These are phyloP conservation scores for Neurospora discreta DNA, from an alignment of 495 filamentous ascomycete species.

Conservation along the genomic window DNA sequence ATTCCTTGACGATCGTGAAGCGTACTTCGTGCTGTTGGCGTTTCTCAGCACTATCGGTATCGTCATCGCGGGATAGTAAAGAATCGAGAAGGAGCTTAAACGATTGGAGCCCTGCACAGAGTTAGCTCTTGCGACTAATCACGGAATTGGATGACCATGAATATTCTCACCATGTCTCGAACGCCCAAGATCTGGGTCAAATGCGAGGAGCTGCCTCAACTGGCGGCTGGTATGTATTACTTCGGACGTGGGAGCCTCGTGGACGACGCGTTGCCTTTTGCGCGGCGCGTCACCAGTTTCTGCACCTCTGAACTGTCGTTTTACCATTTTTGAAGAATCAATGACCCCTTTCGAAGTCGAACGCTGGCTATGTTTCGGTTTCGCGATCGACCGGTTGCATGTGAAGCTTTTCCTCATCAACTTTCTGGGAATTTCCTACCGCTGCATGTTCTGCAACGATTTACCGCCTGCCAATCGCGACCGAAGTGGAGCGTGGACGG, in stretches of 20 bases:
- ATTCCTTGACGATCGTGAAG: slow-evolving; percentile 55
- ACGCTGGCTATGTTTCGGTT: not conserved
- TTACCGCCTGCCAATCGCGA: slow-evolving; percentile 17
- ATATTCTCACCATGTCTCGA: slow-evolving; percentile 52
- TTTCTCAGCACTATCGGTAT: slow-evolving; percentile 19
- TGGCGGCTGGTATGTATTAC: slow-evolving; percentile 49
- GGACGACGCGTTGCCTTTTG: slow-evolving; percentile 27
- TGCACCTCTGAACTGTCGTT: slow-evolving; percentile 24
- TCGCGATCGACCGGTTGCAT: not conserved
- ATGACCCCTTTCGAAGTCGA: not conserved
- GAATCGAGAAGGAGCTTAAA: slow-evolving; percentile 67
- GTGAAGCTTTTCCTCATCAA: not conserved
- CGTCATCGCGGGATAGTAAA: slow-evolving; percentile 44
- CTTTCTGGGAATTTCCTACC: slow-evolving; percentile 8
- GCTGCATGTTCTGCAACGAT: slow-evolving; percentile 9
- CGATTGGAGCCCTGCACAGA: slow-evolving; percentile 49
- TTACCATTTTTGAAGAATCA: slow-evolving; percentile 23
- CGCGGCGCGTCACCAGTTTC: slow-evolving; percentile 17
- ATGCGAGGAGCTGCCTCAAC: slow-evolving; percentile 51
- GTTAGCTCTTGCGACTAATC: not conserved
- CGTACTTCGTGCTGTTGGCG: slow-evolving; percentile 27
- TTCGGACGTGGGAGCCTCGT: slow-evolving; percentile 39
- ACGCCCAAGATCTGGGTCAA: slow-evolving; percentile 49
- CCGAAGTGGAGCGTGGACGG: slow-evolving; percentile 5
- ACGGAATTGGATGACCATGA: not conserved